These are phyloP conservation scores for Coccomyxa subellipsoidea DNA, from an alignment of 163 green algal species.

Conservation along the genomic window DNA sequence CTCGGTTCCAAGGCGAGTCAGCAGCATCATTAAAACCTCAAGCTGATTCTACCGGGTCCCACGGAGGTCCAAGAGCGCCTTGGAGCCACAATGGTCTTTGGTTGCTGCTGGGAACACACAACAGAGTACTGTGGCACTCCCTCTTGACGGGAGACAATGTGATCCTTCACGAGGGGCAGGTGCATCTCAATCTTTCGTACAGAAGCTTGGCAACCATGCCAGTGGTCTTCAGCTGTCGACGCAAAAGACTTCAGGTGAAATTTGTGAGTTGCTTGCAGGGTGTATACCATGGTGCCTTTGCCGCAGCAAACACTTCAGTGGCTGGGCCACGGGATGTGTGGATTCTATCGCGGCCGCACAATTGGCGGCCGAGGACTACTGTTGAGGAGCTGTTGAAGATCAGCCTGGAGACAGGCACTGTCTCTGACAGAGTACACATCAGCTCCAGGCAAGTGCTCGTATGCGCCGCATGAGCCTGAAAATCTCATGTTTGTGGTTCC, in stretches of 20 bases:
- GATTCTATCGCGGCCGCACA: constrained; percentile 62
- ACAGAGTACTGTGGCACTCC: constrained; percentile 56
- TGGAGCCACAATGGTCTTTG: background rate
- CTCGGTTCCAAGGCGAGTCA: background rate
- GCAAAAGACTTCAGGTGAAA: too few species aligned
- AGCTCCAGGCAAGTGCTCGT: constrained; percentile 12
- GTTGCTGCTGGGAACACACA: constrained; percentile 48
- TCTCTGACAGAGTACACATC: background rate
- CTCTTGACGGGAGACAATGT: constrained; percentile 26
- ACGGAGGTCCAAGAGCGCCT: background rate
- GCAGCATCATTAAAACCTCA: background rate
- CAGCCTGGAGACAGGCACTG: constrained; percentile 27
- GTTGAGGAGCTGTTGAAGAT: constrained; percentile 60
- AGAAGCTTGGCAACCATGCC: too few species aligned
- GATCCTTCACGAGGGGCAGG: constrained; percentile 62
- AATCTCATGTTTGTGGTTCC: background rate
- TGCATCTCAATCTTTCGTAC: constrained; percentile 11
- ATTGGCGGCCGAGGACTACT: constrained; percentile 46
- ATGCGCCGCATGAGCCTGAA: too few species aligned
- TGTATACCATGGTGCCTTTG: constrained; percentile 67
- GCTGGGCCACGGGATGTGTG: constrained; percentile 43
- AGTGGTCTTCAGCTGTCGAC: too few species aligned
- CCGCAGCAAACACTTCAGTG: constrained; percentile 26
- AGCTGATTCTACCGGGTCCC: background rate
- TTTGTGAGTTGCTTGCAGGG: constrained; percentile 24